phyloP scores from a whole-genome alignment of 768 basidiomycete genomes.

The Phylloporus arenicola region DNA sequence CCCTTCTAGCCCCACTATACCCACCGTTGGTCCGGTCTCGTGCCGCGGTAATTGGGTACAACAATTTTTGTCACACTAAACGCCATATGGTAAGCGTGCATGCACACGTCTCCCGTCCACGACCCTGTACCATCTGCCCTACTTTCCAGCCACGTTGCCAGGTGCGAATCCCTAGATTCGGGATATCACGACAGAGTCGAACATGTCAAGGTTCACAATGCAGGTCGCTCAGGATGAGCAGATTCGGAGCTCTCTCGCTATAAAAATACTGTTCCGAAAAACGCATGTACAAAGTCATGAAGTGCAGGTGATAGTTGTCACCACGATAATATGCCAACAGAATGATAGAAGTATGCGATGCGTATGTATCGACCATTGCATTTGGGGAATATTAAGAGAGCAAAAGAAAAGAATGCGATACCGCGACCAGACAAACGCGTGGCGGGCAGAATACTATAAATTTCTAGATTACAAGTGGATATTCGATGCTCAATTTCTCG shows the following conservation, averaged over 20 bases:
- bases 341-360: conserved; percentile 15
- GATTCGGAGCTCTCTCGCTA: no score
- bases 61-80: conserved; percentile 3
- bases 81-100: not conserved
- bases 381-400: conserved; percentile 10
- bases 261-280: not conserved
- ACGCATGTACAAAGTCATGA: not conserved
- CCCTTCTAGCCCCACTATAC: conserved; percentile 17
- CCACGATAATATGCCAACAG: conserved; percentile 6
- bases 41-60: conserved; percentile 19
- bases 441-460: conserved; percentile 19
- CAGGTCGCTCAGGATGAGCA: no score
- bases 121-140: no score
- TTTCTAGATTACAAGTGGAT: conserved; percentile 32
- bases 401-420: conserved; percentile 15
- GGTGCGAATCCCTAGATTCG: no score
- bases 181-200: no score
- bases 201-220: no score
- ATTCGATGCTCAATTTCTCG: conserved; percentile 22
- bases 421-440: conserved; percentile 12
- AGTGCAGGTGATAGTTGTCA: not conserved
- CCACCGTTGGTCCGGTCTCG: conserved; percentile 17
- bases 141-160: not conserved
- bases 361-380: conserved; percentile 14
- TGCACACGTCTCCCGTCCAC: conserved; percentile 1